phyloP scores from a whole-genome alignment of 768 basidiomycete genomes.

The Termitomyces sp. region DNA sequence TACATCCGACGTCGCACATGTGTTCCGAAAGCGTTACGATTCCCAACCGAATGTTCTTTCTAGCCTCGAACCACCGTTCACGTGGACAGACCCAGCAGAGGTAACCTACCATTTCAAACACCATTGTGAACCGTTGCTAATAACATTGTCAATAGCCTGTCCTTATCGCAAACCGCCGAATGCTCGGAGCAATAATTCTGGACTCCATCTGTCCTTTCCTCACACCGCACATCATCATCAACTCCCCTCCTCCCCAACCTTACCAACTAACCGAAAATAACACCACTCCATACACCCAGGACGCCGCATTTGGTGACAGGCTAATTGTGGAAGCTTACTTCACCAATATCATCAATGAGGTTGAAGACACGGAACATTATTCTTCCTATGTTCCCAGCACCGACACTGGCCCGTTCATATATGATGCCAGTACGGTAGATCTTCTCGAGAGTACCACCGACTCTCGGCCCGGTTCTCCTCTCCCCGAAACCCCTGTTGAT shows the following conservation, averaged over 20 bases:
- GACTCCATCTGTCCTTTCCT: slow-evolving; percentile 40
- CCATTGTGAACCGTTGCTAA: neutral
- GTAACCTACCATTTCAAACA: slow-evolving; percentile 22
- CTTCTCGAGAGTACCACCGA: slow-evolving; percentile 10
- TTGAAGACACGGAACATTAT: slow-evolving; percentile 3
- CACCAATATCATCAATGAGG: slow-evolving; percentile 22
- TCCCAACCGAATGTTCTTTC: slow-evolving; percentile 20
- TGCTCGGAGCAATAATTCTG: slow-evolving; percentile 32
- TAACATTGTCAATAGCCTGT: slow-evolving; percentile 21
- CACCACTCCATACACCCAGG: slow-evolving; percentile 30
- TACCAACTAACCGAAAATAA: slow-evolving; percentile 35
- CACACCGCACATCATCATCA: slow-evolving; percentile 45
- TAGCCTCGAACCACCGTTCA: slow-evolving; percentile 34
- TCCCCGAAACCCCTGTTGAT: slow-evolving; percentile 22
- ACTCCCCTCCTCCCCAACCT: slow-evolving; percentile 32
- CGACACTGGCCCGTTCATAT: too few species aligned
- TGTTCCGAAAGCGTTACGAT: slow-evolving; percentile 38
- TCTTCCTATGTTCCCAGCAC: neutral
- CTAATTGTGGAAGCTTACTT: slow-evolving; percentile 26
- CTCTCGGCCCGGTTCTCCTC: slow-evolving; percentile 17
- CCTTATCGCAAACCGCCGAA: slow-evolving; percentile 16
- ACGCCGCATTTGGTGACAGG: slow-evolving; percentile 29
- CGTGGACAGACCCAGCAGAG: slow-evolving; percentile 52
- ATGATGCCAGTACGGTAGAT: slow-evolving; percentile 9
- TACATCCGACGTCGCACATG: slow-evolving; percentile 32